Evolutionary conservation across 2,329 filamentous ascomycete species (phyloP).

Genomic region (Aspergillus sp.): DNA sequence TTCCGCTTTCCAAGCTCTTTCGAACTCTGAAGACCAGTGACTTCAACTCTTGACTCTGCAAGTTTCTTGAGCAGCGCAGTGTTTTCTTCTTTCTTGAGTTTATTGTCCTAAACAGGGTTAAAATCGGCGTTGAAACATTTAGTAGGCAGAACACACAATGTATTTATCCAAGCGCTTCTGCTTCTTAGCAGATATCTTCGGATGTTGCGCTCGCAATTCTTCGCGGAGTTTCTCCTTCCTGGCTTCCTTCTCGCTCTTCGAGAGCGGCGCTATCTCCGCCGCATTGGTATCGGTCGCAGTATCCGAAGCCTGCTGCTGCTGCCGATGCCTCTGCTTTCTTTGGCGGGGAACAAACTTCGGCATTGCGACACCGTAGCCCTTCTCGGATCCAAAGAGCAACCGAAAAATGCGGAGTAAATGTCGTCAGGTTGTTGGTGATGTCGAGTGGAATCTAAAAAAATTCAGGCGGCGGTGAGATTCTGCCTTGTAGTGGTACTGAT

Average conservation of each 20-base stretch:
- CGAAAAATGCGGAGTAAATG: conserved; percentile 6
- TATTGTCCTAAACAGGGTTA: conserved; percentile 65
- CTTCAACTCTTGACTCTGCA: conserved; percentile 76
- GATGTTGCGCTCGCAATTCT: conserved; percentile 54
- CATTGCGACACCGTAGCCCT: conserved; percentile 29
- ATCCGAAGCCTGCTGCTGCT: conserved; percentile 31
- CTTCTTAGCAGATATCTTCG: conserved; percentile 63
- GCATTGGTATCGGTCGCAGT: conserved; percentile 48
- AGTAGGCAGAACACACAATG: conserved; percentile 48
- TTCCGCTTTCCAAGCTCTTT: conserved; percentile 65
- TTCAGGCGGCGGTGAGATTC: conserved; percentile 24
- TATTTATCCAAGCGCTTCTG: conserved; percentile 69
- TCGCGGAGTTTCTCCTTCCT: conserved; percentile 53
- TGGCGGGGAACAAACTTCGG: conserved; percentile 55
- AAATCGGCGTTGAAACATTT: background rate
- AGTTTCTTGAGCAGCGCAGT: conserved; percentile 80
- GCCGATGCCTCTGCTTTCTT: conserved; percentile 56
- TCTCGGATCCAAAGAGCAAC: conserved; percentile 13
- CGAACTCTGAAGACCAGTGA: conserved; percentile 74
- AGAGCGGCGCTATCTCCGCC: conserved; percentile 42
- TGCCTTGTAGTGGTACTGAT: conserved; percentile 20
- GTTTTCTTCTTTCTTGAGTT: conserved; percentile 92
- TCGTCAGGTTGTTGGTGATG: conserved; percentile 8
- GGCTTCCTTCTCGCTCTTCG: conserved; percentile 55
- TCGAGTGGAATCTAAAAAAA: conserved; percentile 15